phyloP scores from a whole-genome alignment of 1,139 yeast species.

The Scheffersomyces parashehatae region DNA sequence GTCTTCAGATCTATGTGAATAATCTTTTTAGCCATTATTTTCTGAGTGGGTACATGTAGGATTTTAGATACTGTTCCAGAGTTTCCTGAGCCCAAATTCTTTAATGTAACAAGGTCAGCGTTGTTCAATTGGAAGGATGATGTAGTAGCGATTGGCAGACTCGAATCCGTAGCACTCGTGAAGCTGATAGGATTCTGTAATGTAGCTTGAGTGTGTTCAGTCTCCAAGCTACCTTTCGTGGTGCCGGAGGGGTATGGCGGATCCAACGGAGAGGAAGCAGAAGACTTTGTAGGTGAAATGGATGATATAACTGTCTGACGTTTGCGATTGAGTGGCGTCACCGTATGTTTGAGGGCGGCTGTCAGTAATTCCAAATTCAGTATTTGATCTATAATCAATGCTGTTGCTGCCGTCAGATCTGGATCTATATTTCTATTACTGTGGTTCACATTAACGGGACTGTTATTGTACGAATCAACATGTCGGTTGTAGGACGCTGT shows the following conservation, averaged over 20 bases:
- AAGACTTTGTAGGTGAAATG: slow-evolving; percentile 45
- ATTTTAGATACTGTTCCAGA: slow-evolving; percentile 92
- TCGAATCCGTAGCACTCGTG: not conserved
- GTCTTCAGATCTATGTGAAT: slow-evolving; percentile 86
- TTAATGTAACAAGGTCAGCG: slow-evolving; percentile 71
- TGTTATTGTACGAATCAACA: slow-evolving; percentile 4
- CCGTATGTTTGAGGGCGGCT: slow-evolving; percentile 6
- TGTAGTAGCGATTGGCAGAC: slow-evolving; percentile 39
- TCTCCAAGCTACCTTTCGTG: not conserved
- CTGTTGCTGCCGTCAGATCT: slow-evolving; percentile 24
- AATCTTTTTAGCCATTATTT: slow-evolving; percentile 86
- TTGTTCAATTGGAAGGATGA: slow-evolving; percentile 49
- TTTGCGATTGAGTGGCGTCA: slow-evolving; percentile 19
- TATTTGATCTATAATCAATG: slow-evolving; percentile 30
- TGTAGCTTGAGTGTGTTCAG: too few relatives aligned
- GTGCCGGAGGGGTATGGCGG: not conserved
- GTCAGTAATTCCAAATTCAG: slow-evolving; percentile 25
- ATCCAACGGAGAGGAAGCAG: slow-evolving; percentile 21
- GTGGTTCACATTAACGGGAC: slow-evolving; percentile 14
- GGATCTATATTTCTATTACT: slow-evolving; percentile 33
- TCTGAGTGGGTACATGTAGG: slow-evolving; percentile 83
- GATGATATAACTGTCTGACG: slow-evolving; percentile 48
- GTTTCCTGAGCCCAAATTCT: slow-evolving; percentile 87
- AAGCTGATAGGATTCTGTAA: not conserved
- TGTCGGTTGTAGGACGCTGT: not conserved